Evolutionary conservation across 345 rosid genomes (phyloP), one percentile per base, ranked within the genome.

Genomic region (Eutrema yunnanense): DNA sequence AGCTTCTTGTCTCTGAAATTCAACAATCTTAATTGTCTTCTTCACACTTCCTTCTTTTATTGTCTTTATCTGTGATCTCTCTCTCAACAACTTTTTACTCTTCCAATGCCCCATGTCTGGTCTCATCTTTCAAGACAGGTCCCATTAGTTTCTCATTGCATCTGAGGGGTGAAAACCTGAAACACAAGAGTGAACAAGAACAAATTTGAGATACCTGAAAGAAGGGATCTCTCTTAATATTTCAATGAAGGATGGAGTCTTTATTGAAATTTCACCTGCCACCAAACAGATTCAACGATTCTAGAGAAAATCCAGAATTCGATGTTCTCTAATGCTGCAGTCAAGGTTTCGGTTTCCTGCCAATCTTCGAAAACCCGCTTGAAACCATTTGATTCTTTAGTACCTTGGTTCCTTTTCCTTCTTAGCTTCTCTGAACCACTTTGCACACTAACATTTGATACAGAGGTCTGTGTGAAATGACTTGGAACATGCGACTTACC

Each of bases 301-400:
- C 99, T 92, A 36, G 92, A 90, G 77, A 95, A 92, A 36, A 92
- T 63, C 99, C 98, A 92, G 22, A 89, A 86, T 84, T 92, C 97
- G 19, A 87, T 87, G 82, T 86, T 90, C 74, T 80, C 94, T 62
- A 95, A 54, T 29, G 96, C 90, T 19, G 82, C 62, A 2, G 72
- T 82, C 73, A 88, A 87, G 62, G 98, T 88, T 78, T 87, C 90
- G 10, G 83, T 82, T 79, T 94, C 97, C 69, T 92, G 87, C 99
- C 97, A 94, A 72, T 89, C 93, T 36, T 84, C 85, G 6, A 46
- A 72, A 68, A 82, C 71, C 61, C 37, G 82, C 72, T 75, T 40
- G 64, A 55, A 85, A 41, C 82, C 82, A 78, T 78, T 81, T 38
- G 58, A 27, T 67, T 22, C 22, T 22, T 22, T 22, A 22, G 22